These are phyloP conservation scores for Penicillium nordicum DNA, from an alignment of 2,329 filamentous ascomycete species.

Conservation along the genomic window DNA sequence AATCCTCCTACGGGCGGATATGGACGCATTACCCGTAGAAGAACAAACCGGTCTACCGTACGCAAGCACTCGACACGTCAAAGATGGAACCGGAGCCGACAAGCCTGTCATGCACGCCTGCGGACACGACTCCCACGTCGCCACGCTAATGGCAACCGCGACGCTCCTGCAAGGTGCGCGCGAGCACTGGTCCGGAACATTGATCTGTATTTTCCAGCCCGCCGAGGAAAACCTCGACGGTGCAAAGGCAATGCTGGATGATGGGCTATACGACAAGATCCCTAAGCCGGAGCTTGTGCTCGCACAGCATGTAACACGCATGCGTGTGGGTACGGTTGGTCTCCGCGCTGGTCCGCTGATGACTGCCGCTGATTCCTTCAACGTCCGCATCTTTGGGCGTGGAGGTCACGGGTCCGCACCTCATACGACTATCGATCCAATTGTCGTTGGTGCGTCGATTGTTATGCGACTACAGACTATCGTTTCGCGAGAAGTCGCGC, in stretches of 20 bases:
- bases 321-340: constrained; percentile 37
- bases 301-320: constrained; percentile 52
- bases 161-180: constrained; percentile 46
- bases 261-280: constrained; percentile 53
- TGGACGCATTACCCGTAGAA: constrained; percentile 58
- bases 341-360: constrained; percentile 33
- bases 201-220: constrained; percentile 62
- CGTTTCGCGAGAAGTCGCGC: constrained; percentile 39
- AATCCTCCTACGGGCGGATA: constrained; percentile 59
- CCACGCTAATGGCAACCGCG: constrained; percentile 55
- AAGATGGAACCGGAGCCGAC: constrained; percentile 46
- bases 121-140: constrained; percentile 65
- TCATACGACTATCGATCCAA: constrained; percentile 47
- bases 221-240: constrained; percentile 60
- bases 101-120: constrained; percentile 66
- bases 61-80: constrained; percentile 48
- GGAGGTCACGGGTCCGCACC: constrained; percentile 47
- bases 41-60: constrained; percentile 57
- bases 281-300: constrained; percentile 57
- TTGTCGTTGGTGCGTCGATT: constrained; percentile 43
- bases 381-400: constrained; percentile 40
- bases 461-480: constrained; percentile 43
- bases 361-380: constrained; percentile 37
- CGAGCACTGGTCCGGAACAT: constrained; percentile 55
- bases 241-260: constrained; percentile 58